Conservation (phyloP, 2,329 filamentous ascomycete genomes). For the Pseudogymnoascus destructans region DNA sequence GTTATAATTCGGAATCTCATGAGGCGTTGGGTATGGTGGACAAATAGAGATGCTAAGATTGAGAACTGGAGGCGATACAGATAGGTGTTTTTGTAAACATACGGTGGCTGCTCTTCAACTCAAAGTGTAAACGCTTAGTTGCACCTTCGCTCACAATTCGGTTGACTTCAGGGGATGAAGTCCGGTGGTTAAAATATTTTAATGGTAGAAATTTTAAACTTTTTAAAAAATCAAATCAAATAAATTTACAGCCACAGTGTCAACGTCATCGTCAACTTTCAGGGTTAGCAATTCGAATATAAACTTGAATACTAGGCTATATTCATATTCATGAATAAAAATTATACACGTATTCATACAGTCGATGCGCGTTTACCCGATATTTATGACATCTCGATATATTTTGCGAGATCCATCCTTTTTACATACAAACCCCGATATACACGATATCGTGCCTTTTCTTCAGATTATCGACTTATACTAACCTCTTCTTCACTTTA, state of each 20-base stretch:
- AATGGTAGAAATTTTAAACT: neutral
- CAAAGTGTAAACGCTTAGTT: neutral
- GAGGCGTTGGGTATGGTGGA: neutral
- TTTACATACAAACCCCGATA: no score
- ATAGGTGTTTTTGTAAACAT: slow-evolving; percentile 5
- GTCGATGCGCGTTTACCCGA: no score
- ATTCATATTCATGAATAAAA: no score
- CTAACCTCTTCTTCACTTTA: no score
- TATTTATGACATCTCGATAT: no score
- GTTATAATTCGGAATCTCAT: neutral
- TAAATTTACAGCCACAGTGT: neutral
- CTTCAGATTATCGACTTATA: no score
- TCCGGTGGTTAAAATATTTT: neutral
- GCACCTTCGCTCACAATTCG: neutral
- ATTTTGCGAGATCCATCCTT: no score
- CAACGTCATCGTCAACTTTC: neutral
- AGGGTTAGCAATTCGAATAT: no score
- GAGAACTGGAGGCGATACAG: neutral
- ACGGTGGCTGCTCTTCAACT: neutral
- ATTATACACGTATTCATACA: no score
- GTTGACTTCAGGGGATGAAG: neutral
- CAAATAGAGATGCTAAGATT: neutral
- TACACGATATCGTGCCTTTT: no score
- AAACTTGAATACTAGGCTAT: no score
- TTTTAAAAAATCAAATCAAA: neutral